Conservation (phyloP, 2,329 filamentous ascomycete genomes). For the Septoria linicola region DNA sequence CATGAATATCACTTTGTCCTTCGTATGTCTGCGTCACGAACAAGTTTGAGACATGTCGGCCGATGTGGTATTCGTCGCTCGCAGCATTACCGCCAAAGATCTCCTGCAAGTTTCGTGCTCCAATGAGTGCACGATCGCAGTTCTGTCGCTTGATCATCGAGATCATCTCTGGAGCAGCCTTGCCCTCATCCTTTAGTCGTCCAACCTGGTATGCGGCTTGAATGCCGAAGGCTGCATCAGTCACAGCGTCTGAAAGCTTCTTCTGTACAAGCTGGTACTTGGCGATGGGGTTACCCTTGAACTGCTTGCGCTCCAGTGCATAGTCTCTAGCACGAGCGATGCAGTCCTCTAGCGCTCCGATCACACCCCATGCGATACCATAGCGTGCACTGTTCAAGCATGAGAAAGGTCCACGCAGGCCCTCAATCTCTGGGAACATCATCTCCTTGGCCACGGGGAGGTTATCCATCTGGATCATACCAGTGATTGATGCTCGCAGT, state of each 20-base stretch:
- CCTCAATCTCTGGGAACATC: slow-evolving; percentile 90
- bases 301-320: slow-evolving; percentile 89
- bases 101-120: slow-evolving; percentile 82
- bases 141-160: slow-evolving; percentile 96
- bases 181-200: slow-evolving; percentile 86
- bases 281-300: slow-evolving; percentile 91
- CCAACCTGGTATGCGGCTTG: slow-evolving; percentile 88
- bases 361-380: slow-evolving; percentile 90
- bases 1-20: slow-evolving; percentile 96
- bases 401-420: slow-evolving; percentile 82
- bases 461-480: slow-evolving; percentile 94
- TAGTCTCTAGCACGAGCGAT: slow-evolving; percentile 78
- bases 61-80: slow-evolving; percentile 94
- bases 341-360: slow-evolving; percentile 92
- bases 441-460: slow-evolving; percentile 85
- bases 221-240: slow-evolving; percentile 88
- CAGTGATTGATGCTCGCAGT: slow-evolving; percentile 86
- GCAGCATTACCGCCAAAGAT: slow-evolving; percentile 98
- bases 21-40: slow-evolving; percentile 99
- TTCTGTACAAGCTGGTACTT: slow-evolving; percentile 98
- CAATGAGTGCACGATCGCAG: slow-evolving; percentile 82
- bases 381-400: slow-evolving; percentile 92
- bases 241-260: slow-evolving; percentile 89
- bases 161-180: slow-evolving; percentile 92
- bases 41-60: slow-evolving; percentile 89